These are phyloP conservation scores for Populus hybrid DNA, from an alignment of 441 rosid genomes.

Conservation along the genomic window DNA sequence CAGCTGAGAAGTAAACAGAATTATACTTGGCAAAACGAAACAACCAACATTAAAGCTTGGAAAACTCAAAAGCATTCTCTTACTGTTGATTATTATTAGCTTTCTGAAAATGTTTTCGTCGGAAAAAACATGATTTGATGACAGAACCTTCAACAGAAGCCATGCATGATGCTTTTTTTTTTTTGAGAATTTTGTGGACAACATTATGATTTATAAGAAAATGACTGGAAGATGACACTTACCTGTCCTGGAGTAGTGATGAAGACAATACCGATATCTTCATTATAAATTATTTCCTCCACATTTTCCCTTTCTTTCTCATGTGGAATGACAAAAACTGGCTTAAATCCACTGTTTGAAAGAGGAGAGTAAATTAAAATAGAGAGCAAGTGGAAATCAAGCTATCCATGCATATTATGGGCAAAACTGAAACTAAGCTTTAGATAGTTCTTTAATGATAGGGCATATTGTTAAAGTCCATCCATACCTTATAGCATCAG, in stretches of 20 bases:
- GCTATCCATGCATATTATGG: neutral
- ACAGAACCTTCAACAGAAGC: neutral
- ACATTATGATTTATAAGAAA: neutral
- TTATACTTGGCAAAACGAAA: too few species aligned
- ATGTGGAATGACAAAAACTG: conserved; percentile 82
- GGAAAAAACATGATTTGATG: neutral
- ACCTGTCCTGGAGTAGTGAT: conserved; percentile 96
- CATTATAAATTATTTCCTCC: conserved; percentile 61
- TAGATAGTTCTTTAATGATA: neutral
- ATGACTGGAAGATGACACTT: conserved; percentile 11
- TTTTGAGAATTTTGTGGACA: neutral
- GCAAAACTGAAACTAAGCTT: neutral
- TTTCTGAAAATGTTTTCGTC: neutral
- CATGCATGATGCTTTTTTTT: neutral
- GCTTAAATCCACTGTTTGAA: conserved; percentile 59
- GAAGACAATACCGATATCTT: conserved; percentile 63
- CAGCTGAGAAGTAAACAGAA: conserved; percentile 42
- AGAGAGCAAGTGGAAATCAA: neutral
- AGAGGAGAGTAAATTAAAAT: neutral
- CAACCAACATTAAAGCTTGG: too few species aligned
- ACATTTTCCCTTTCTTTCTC: conserved; percentile 89
- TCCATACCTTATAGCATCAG: conserved; percentile 54
- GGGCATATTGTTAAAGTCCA: neutral
- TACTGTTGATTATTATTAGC: neutral
- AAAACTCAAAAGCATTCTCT: neutral